Percentiles rank a stretch among this genome's conserved stretches.
Evolutionary conservation across 2,329 filamentous ascomycete species (phyloP).

Genomic region (Alternaria metachromatica): DNA sequence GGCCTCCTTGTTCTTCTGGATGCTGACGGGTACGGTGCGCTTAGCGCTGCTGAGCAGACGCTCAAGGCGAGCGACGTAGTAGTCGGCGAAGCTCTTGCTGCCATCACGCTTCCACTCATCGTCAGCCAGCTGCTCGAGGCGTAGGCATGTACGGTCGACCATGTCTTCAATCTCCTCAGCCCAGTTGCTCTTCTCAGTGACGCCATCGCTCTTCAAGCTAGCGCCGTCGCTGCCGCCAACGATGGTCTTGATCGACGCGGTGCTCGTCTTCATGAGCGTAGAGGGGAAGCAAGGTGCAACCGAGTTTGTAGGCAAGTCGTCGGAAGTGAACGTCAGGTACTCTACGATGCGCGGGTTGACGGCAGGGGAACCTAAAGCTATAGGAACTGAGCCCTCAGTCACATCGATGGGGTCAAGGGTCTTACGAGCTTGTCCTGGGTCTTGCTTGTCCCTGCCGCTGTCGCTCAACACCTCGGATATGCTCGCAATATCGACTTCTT

Average conservation of each 20-base stretch:
- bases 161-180: conserved; percentile 39
- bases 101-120: conserved; percentile 32
- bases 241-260: conserved; percentile 10
- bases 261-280: conserved; percentile 18
- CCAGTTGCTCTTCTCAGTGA: conserved; percentile 45
- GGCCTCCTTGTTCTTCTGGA: conserved; percentile 12
- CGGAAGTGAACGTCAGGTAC: conserved; percentile 37
- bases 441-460: conserved; percentile 14
- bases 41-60: conserved; percentile 25
- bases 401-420: conserved; percentile 4
- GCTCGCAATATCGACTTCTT: conserved; percentile 23
- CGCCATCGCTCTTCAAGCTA: conserved; percentile 32
- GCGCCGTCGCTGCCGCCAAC: conserved; percentile 14
- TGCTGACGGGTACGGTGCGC: conserved; percentile 25
- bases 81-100: conserved; percentile 27
- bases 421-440: conserved; percentile 18
- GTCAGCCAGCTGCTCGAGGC: conserved; percentile 42
- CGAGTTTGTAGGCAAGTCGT: conserved; percentile 31
- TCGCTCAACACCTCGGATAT: conserved; percentile 27
- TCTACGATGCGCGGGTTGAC: conserved; percentile 38
- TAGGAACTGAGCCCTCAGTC: conserved; percentile 27
- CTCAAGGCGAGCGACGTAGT: conserved; percentile 34
- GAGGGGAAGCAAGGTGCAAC: conserved; percentile 23
- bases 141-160: conserved; percentile 28
- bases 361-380: conserved; percentile 35